Evolutionary conservation across 345 rosid species (phyloP).

Genomic region (rapeseed (Brassica napus)): DNA sequence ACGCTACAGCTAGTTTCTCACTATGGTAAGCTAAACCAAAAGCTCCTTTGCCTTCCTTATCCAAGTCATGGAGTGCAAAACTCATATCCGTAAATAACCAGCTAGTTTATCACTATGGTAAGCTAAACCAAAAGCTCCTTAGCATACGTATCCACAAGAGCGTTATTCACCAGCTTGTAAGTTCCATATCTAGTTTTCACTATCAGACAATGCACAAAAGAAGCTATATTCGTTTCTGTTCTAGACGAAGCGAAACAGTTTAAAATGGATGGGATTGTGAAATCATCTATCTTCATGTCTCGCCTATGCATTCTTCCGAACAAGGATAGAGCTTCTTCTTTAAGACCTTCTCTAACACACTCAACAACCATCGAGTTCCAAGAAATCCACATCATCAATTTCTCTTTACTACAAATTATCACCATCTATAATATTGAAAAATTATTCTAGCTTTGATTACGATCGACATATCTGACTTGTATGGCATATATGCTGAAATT

Average conservation of each 20-base stretch:
- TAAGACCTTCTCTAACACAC: slow-evolving; percentile 65
- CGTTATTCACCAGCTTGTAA: slow-evolving; percentile 69
- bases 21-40: slow-evolving; percentile 79
- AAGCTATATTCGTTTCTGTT: slow-evolving; percentile 47
- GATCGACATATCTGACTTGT: not conserved
- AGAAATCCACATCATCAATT: slow-evolving; percentile 57
- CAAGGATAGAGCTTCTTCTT: slow-evolving; percentile 60
- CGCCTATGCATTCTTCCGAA: slow-evolving; percentile 64
- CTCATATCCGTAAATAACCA: slow-evolving; percentile 73
- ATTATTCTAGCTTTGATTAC: not conserved
- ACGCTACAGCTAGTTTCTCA: slow-evolving; percentile 84
- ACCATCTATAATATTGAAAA: not conserved
- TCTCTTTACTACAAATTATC: no score
- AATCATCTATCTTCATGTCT: slow-evolving; percentile 42
- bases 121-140: no score
- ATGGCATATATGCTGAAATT: not conserved
- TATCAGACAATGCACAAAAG: slow-evolving; percentile 67
- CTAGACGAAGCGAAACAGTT: slow-evolving; percentile 45
- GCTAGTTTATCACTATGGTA: slow-evolving; percentile 16
- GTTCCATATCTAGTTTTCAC: slow-evolving; percentile 68
- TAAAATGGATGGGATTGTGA: not conserved
- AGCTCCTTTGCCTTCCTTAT: slow-evolving; percentile 73
- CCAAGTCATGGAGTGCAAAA: slow-evolving; percentile 72
- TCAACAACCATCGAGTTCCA: slow-evolving; percentile 86
- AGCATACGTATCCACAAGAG: slow-evolving; percentile 86